Evolutionary conservation across 1,284 basidiomycete species (phyloP).

Genomic region (Volvariella surrecta): DNA sequence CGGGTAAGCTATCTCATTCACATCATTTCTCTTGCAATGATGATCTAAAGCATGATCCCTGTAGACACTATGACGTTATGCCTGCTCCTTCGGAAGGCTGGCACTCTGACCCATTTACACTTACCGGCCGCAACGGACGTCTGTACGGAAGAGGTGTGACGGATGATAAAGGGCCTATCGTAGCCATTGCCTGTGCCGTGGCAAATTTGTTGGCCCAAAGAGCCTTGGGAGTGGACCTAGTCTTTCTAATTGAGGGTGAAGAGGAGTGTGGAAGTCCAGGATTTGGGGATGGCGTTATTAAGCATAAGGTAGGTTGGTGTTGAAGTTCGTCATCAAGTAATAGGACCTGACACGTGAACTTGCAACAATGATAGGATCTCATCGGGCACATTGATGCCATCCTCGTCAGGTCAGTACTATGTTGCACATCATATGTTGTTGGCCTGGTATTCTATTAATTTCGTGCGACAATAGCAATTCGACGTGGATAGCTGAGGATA

Average conservation of each 20-base stretch:
- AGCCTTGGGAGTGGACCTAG: constrained; percentile 74
- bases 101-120: constrained; percentile 79
- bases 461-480: constrained; percentile 83
- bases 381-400: constrained; percentile 86
- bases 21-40: not conserved
- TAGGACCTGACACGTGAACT: not conserved
- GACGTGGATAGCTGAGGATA: constrained; percentile 92
- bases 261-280: constrained; percentile 90
- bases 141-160: constrained; percentile 90
- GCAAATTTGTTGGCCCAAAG: constrained; percentile 70
- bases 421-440: not conserved
- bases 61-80: constrained; percentile 89
- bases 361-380: constrained; percentile 49
- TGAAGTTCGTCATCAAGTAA: too few relatives aligned
- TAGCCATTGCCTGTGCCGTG: constrained; percentile 87
- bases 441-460: constrained; percentile 3
- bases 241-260: constrained; percentile 93
- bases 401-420: constrained; percentile 54
- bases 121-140: constrained; percentile 86
- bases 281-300: constrained; percentile 69
- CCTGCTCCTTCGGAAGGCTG: constrained; percentile 69
- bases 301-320: constrained; percentile 53
- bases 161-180: constrained; percentile 90
- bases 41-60: not conserved
- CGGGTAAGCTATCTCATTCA: constrained; percentile 37